Evolutionary conservation across 2,329 filamentous ascomycete species (phyloP), one percentile per base, ranked within the genome.

Genomic region (Escovopsis sp.): DNA sequence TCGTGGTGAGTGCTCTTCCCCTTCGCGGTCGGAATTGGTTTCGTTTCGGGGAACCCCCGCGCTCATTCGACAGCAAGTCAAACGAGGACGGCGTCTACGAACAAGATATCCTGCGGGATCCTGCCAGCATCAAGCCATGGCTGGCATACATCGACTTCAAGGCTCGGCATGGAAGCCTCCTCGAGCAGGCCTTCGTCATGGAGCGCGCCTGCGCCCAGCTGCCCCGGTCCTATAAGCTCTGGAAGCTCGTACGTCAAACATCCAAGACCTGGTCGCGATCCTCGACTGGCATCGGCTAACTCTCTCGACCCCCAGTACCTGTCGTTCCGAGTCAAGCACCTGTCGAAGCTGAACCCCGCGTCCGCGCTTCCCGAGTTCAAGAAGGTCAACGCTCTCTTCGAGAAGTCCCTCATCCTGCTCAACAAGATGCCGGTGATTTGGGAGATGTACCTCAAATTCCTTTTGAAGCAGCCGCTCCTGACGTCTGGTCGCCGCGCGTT

Each of bases 401-500:
- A 98, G 61, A 74, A 84, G 47, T 87, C 90, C 4, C 64, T 98
- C 35, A 83, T 94, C 39, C 68, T 98, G 28, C 71, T 98, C 42
- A 94, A 98, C 62, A 98, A 98, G 62, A 98, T 98, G 90, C 90
- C 92, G 17, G 74, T 76, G 45, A 90, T 98, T 53, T 98, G 90
- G 92, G 87, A 94, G 55, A 84, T 96, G 76, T 98, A 94, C 55
- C 75, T 98, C 42, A 72, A 72, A 33, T 96, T 98, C 52, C 66
- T 98, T 39, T 75, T 88, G 53, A 76, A 82, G 50, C 90, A 98
- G 55, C 90, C 90, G n/a, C 65, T 92, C 36, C 76, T 98, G 41
- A 94, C 88, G 7, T 68, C 76, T 38, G 92, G 85, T 18, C 76
- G 90, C 39, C 76, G 77, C 44, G 84, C 84, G 1, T 98, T 98